A percentile compares a stretch with the other conserved stretches of the same genome.
phyloP scores from a whole-genome alignment of 2,329 filamentous ascomycete genomes.

The Alternaria panax region DNA sequence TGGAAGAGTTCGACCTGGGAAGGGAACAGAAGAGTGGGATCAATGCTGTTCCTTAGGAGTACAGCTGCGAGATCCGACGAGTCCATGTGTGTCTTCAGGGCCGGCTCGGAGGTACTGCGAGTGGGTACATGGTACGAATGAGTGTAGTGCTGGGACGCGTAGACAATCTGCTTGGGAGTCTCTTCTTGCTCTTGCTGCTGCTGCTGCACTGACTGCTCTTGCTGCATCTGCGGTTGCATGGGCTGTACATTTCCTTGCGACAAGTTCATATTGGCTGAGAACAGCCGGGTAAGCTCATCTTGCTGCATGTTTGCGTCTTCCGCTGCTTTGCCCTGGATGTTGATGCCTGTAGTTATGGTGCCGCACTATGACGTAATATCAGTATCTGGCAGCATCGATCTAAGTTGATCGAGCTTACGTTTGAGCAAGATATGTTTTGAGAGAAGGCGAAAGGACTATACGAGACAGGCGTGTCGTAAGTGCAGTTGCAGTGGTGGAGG shows the following conservation, averaged over 20 bases:
- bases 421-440: constrained; percentile 53
- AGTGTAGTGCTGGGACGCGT: constrained; percentile 84
- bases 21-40: constrained; percentile 72
- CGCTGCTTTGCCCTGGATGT: constrained; percentile 46
- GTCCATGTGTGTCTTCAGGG: constrained; percentile 41
- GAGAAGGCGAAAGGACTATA: constrained; percentile 55
- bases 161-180: constrained; percentile 63
- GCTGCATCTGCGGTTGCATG: constrained; percentile 49
- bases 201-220: constrained; percentile 19
- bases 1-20: constrained; percentile 82
- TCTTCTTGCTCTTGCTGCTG: constrained; percentile 28
- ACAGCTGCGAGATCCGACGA: constrained; percentile 61
- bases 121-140: constrained; percentile 73
- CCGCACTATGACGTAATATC: constrained; percentile 56
- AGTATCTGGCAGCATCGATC: constrained; percentile 28
- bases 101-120: constrained; percentile 39
- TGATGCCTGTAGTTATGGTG: constrained; percentile 52
- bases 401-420: constrained; percentile 51
- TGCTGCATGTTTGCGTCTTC: constrained; percentile 64
- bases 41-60: constrained; percentile 71
- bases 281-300: constrained; percentile 82
- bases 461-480: constrained; percentile 50
- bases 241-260: constrained; percentile 43
- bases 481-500: constrained; percentile 50
- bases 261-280: constrained; percentile 77